Conservation (phyloP, 257 asterid genomes). For the Nicotiana knightiana region DNA sequence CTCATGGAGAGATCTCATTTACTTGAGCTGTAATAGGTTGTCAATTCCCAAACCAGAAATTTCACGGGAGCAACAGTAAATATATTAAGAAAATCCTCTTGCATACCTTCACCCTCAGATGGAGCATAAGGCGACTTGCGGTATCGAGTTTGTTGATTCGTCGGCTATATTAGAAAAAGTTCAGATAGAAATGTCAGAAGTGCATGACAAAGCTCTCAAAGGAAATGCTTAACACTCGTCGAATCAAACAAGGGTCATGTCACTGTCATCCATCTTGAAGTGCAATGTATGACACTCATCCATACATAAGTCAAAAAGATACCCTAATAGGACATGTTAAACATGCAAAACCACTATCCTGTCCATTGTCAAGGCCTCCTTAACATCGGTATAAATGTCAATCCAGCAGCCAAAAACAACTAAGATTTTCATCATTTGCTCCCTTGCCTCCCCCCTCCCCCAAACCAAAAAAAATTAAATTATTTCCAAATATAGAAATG, state of each 20-base stretch:
- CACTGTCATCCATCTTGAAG: background rate
- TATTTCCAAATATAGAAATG: too few relatives aligned
- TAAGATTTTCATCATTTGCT: too few relatives aligned
- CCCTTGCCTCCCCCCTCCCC: too few relatives aligned
- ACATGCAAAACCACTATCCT: background rate
- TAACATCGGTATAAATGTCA: background rate
- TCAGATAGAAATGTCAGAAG: slow-evolving; percentile 1
- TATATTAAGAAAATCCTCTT: background rate
- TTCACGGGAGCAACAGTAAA: background rate
- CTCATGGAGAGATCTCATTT: too few relatives aligned
- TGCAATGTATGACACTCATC: too few relatives aligned
- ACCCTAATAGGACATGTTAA: too few relatives aligned
- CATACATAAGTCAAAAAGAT: too few relatives aligned
- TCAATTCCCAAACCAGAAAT: background rate
- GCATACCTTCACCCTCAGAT: slow-evolving; percentile 84
- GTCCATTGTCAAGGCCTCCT: background rate
- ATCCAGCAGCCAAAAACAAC: too few relatives aligned
- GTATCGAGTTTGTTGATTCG: slow-evolving; percentile 92
- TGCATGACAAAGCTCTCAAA: background rate
- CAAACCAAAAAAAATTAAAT: too few relatives aligned
- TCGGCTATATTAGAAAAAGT: slow-evolving; percentile 50
- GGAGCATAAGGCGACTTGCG: slow-evolving; percentile 93
- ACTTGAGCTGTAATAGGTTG: too few relatives aligned
- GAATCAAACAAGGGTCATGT: background rate
- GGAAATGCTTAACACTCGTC: background rate